These are phyloP conservation scores for Ciborinia camelliae DNA, from an alignment of 2,329 filamentous ascomycete genomes.

Conservation along the genomic window DNA sequence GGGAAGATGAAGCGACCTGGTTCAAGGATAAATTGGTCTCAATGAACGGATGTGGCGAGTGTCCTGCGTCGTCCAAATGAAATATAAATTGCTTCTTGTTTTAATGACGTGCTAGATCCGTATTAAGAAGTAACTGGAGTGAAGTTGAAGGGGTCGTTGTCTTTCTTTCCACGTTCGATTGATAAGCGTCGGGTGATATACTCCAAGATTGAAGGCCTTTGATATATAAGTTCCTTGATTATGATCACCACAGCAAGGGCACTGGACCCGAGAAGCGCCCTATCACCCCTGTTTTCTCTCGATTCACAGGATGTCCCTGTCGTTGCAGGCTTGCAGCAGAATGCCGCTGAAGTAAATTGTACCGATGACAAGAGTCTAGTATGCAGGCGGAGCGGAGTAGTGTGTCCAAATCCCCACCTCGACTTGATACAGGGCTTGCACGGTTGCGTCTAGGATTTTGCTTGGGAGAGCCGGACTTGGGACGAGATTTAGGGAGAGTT, in stretches of 20 bases:
- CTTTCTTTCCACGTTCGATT: conserved; percentile 36
- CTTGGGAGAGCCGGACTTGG: conserved; percentile 21
- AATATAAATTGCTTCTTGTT: conserved; percentile 34
- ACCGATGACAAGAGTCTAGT: conserved; percentile 25
- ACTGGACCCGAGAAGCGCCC: conserved; percentile 35
- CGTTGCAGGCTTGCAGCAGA: conserved; percentile 25
- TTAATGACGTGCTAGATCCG: conserved; percentile 36
- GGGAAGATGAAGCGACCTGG: conserved; percentile 28
- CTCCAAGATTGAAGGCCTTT: conserved; percentile 34
- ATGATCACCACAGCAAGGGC: conserved; percentile 35
- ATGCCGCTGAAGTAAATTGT: conserved; percentile 31
- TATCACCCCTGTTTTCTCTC: conserved; percentile 28
- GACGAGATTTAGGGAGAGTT: conserved; percentile 17
- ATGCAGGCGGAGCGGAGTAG: conserved; percentile 27
- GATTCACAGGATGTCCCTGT: conserved; percentile 28
- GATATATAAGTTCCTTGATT: conserved; percentile 31
- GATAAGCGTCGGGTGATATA: conserved; percentile 36
- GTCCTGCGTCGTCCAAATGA: conserved; percentile 35
- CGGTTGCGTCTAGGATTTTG: conserved; percentile 24
- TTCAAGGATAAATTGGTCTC: conserved; percentile 31
- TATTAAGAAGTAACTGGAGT: conserved; percentile 26
- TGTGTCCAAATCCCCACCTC: conserved; percentile 22
- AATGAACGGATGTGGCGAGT: conserved; percentile 29
- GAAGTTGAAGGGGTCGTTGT: conserved; percentile 30
- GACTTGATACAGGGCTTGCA: conserved; percentile 29